A percentile compares a stretch with the other conserved stretches of the same genome.
Evolutionary conservation across 345 rosid genomes (phyloP).

Genomic region (Citrus hindsii): DNA sequence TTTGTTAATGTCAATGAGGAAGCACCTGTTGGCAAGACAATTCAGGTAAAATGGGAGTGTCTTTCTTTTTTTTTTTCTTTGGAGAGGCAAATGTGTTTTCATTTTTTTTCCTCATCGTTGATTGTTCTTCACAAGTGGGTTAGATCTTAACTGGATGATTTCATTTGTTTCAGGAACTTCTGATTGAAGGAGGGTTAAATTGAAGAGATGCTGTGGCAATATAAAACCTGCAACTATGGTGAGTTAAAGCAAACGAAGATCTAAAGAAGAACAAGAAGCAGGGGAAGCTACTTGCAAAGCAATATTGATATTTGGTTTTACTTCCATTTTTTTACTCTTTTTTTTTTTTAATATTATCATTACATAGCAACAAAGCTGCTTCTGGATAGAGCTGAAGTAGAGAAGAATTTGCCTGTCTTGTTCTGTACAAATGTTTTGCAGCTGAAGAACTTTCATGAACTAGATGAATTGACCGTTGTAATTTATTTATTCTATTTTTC

Average conservation of each 20-base stretch:
- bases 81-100: neutral
- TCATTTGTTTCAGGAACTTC: conserved; percentile 3
- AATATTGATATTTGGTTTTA: neutral
- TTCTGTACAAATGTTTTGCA: conserved; percentile 26
- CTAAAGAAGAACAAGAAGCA: neutral
- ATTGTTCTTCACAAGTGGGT: neutral
- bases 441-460: conserved; percentile 4
- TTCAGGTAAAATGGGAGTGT: conserved; percentile 17
- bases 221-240: neutral
- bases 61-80: neutral
- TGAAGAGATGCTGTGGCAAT: neutral
- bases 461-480: conserved; percentile 7
- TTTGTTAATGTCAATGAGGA: conserved; percentile 16
- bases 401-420: conserved; percentile 8
- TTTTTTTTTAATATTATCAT: neutral
- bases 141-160: neutral
- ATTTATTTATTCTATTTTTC: neutral
- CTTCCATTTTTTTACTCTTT: neutral
- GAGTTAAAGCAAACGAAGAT: neutral
- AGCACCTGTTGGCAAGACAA: conserved; percentile 15
- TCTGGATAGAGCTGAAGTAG: neutral
- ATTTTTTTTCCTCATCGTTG: neutral
- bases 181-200: neutral
- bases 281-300: neutral
- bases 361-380: neutral